phyloP scores from a whole-genome alignment of 2,329 filamentous ascomycete genomes.

The Stagonosporopsis cucurbitacearum region DNA sequence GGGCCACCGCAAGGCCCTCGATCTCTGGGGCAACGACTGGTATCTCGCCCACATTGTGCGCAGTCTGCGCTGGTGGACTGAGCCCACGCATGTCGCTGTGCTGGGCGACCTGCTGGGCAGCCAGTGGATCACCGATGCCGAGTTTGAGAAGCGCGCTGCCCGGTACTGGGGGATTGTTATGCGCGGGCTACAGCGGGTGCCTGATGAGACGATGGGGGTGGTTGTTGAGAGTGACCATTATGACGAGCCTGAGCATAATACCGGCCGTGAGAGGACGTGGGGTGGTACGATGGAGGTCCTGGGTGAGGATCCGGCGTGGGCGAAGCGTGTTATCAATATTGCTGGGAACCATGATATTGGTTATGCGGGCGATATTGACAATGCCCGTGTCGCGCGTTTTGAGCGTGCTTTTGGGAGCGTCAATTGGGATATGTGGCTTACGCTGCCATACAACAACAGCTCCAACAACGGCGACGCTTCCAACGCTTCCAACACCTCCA shows the following conservation, averaged over 20 bases:
- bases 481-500: background rate
- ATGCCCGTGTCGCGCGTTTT: conserved; percentile 78
- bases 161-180: conserved; percentile 86
- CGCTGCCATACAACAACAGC: conserved; percentile 35
- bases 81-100: conserved; percentile 85
- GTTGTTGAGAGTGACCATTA: conserved; percentile 35
- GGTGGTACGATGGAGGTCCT: conserved; percentile 47
- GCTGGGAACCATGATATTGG: conserved; percentile 96
- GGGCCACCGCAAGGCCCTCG: conserved; percentile 77
- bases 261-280: conserved; percentile 27
- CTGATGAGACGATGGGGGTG: conserved; percentile 45
- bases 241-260: conserved; percentile 1
- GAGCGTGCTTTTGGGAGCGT: conserved; percentile 83
- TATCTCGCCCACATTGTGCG: conserved; percentile 94
- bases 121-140: conserved; percentile 88
- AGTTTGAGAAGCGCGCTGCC: conserved; percentile 75
- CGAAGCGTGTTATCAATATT: conserved; percentile 81
- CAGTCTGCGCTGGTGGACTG: conserved; percentile 80
- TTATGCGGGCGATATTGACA: conserved; percentile 88
- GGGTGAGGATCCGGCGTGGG: conserved; percentile 66
- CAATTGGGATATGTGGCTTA: conserved; percentile 86
- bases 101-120: conserved; percentile 91
- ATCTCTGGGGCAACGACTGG: conserved; percentile 91
- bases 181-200: conserved; percentile 68
- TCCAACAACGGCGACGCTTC: background rate